Evolutionary conservation across 1,139 yeast species (phyloP), one percentile per base, ranked within the genome.

Genomic region (Scheffersomyces quercinus): DNA sequence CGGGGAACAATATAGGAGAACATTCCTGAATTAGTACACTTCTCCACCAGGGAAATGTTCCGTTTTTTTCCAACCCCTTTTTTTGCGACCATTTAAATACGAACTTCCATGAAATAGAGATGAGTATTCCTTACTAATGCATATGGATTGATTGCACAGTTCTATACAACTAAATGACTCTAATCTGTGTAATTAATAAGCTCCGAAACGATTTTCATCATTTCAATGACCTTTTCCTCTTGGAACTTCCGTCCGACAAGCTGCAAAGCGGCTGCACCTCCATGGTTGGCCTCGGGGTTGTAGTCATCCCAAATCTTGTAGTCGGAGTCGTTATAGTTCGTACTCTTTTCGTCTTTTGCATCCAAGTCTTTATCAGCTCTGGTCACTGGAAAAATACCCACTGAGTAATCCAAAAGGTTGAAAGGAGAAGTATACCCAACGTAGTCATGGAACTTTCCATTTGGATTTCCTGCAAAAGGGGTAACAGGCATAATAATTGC

Each of bases 261-360:
- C 63, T 85, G 90, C 20, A 83, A 70, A 15, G 84, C 79, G 7
- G 83, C 85, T 1, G 89, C 88, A 53, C 84, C 79, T 0, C 85
- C 84, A 48, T 81, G 77, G 62, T 75, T 71, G 49, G 77, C 74
- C 41, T 67, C 73, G 2, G 87, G 80, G 49, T 82, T 70, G 61
- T 83, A 85, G 50, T 62, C 66, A 45, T 41, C 38, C 51, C 51
- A 49, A 11, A 51, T 43, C 20, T 43, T 36, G 29, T 40, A 41
- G 35, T 53, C 56, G 1, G 48, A 40, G 7, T 41, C 45, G 24
- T 41, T 35, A 38, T 49, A 46, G 26, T 46, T 43, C 14, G 42
- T 28, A 29, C 43, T 31, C 11, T 35, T 39, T n/a, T 46, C 48
- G 39, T 61, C 67, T 29, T 43, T 54, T 8, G 45, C 43, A 55